A percentile compares a stretch with the other conserved stretches of the same genome.
Evolutionary conservation across 2,329 filamentous ascomycete species (phyloP).

Genomic region (Fusarium palustre): DNA sequence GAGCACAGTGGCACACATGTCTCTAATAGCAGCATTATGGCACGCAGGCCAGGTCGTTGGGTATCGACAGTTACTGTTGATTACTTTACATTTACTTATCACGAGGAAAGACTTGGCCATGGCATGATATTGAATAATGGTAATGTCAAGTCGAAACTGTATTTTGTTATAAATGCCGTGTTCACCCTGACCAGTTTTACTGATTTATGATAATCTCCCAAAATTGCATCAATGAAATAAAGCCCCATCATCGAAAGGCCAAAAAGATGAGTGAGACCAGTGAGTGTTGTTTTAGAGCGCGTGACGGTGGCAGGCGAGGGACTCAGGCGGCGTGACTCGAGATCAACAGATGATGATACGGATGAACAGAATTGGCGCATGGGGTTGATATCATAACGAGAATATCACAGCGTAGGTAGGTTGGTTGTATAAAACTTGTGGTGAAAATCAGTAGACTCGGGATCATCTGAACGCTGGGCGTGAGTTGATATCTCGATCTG

Average conservation of each 20-base stretch:
- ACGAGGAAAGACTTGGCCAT: conserved; percentile 24
- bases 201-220: neutral
- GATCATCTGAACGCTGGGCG: conserved; percentile 33
- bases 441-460: neutral
- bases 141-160: conserved; percentile 44
- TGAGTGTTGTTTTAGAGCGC: conserved; percentile 22
- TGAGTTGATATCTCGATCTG: conserved; percentile 33
- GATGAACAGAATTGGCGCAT: conserved; percentile 11
- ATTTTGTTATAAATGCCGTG: conserved; percentile 1
- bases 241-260: neutral
- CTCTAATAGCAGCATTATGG: conserved; percentile 23
- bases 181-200: neutral
- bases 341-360: conserved; percentile 32
- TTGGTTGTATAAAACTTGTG: neutral
- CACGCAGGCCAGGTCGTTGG: conserved; percentile 35
- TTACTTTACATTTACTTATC: conserved; percentile 10
- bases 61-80: conserved; percentile 29
- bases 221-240: neutral
- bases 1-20: conserved; percentile 10
- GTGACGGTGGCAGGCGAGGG: conserved; percentile 32
- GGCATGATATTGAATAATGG: conserved; percentile 49
- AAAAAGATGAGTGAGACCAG: neutral
- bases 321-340: conserved; percentile 41
- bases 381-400: conserved; percentile 1
- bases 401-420: neutral